phyloP scores from a whole-genome alignment of 805 yeast species.

The Wickerhamomyces alni region DNA sequence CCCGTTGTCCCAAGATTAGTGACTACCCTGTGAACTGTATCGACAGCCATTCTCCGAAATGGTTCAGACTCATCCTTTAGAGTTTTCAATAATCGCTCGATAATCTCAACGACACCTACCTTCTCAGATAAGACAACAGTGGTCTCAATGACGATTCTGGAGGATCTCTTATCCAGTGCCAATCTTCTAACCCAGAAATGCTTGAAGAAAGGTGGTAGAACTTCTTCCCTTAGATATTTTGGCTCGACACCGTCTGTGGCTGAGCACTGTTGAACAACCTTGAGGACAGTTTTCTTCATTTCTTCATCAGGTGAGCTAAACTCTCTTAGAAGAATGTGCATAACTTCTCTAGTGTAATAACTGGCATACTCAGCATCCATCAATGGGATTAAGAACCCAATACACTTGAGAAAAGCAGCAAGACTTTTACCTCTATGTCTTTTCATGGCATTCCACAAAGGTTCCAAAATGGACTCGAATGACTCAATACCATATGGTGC shows the following conservation, averaged over 20 bases:
- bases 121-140: conserved; percentile 61
- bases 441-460: conserved; percentile 74
- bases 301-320: conserved; percentile 82
- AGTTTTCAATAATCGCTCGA: conserved; percentile 49
- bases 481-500: conserved; percentile 88
- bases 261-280: conserved; percentile 63
- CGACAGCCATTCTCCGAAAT: conserved; percentile 72
- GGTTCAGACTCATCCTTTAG: conserved; percentile 82
- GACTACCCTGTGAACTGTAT: conserved; percentile 55
- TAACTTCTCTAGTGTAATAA: conserved; percentile 70
- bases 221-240: conserved; percentile 41
- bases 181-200: conserved; percentile 79
- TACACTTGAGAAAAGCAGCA: conserved; percentile 69
- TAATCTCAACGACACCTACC: conserved; percentile 56
- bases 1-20: conserved; percentile 48
- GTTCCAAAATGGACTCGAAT: conserved; percentile 63
- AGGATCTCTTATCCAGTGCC: conserved; percentile 59
- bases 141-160: conserved; percentile 62
- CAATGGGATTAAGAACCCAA: conserved; percentile 76
- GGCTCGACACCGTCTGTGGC: conserved; percentile 51
- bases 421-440: conserved; percentile 72
- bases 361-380: conserved; percentile 81
- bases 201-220: conserved; percentile 57
- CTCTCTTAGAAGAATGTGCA: conserved; percentile 63
- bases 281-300: conserved; percentile 68